These are phyloP conservation scores for Colletotrichum sp. DNA, from an alignment of 2,329 filamentous ascomycete species.

Conservation along the genomic window DNA sequence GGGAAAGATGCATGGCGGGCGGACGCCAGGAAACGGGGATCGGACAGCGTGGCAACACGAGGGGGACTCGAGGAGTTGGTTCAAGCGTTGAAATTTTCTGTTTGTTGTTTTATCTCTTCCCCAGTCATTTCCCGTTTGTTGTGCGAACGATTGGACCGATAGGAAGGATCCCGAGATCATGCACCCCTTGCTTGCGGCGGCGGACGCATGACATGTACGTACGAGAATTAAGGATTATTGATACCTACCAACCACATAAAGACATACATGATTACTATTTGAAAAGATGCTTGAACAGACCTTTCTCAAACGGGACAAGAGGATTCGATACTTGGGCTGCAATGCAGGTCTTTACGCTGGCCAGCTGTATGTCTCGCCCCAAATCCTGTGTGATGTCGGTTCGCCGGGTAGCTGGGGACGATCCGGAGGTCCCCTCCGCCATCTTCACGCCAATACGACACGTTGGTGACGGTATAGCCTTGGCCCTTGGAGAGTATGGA, in stretches of 20 bases:
- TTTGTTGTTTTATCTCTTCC: neutral
- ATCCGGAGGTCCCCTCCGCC: neutral
- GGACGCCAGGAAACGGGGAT: neutral
- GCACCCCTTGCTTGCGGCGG: constrained; percentile 16
- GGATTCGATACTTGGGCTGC: neutral
- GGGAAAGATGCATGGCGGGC: neutral
- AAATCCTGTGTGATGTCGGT: neutral
- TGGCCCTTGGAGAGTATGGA: neutral
- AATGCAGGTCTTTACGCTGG: neutral
- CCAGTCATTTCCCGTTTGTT: neutral
- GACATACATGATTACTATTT: neutral
- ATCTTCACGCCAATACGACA: neutral
- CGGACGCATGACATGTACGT: constrained; percentile 2
- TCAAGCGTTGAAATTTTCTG: constrained; percentile 5
- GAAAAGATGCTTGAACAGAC: neutral
- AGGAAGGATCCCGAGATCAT: constrained; percentile 18
- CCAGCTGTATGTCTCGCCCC: neutral
- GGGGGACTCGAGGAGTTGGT: neutral
- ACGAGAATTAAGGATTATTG: constrained; percentile 13
- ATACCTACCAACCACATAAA: neutral
- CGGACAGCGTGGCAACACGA: neutral
- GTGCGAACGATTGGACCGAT: constrained; percentile 4
- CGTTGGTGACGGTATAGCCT: neutral
- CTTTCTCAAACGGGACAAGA: neutral
- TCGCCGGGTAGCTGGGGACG: neutral